Conservation (phyloP, 1,139 yeast species). For the Yamadazyma conglobata region DNA sequence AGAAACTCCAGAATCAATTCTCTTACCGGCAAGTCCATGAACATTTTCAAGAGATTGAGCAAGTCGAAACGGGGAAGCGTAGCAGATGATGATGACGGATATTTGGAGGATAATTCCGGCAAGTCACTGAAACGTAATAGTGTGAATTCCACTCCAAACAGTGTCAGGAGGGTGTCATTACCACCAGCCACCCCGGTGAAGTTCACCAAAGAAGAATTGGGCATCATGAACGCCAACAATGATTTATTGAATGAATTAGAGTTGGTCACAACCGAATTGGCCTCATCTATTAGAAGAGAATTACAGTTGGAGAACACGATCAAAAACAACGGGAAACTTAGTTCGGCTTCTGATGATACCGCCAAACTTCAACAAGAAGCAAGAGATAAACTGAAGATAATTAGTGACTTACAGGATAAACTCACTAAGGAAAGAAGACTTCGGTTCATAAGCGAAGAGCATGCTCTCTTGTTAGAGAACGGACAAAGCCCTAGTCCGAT, state of each 20-base stretch:
- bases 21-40: constrained; percentile 26
- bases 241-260: constrained; percentile 61
- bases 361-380: constrained; percentile 27
- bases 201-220: constrained; percentile 59
- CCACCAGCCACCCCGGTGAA: constrained; percentile 14
- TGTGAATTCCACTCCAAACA: constrained; percentile 12
- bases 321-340: constrained; percentile 13
- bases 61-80: constrained; percentile 20
- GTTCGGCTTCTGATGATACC: neutral
- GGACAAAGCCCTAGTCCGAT: constrained; percentile 54
- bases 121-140: constrained; percentile 16
- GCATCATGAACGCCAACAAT: constrained; percentile 56
- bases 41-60: constrained; percentile 34
- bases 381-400: constrained; percentile 41
- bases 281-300: constrained; percentile 67
- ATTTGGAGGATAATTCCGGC: constrained; percentile 8
- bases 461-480: constrained; percentile 52
- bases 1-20: constrained; percentile 25
- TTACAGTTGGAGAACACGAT: constrained; percentile 50
- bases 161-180: constrained; percentile 10
- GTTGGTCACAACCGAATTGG: constrained; percentile 66
- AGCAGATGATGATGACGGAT: constrained; percentile 14
- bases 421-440: constrained; percentile 62
- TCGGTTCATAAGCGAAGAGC: constrained; percentile 69
- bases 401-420: constrained; percentile 53